These are phyloP conservation scores for Ophiocordyceps unilateralis DNA, from an alignment of 2,329 filamentous ascomycete species.

Conservation along the genomic window DNA sequence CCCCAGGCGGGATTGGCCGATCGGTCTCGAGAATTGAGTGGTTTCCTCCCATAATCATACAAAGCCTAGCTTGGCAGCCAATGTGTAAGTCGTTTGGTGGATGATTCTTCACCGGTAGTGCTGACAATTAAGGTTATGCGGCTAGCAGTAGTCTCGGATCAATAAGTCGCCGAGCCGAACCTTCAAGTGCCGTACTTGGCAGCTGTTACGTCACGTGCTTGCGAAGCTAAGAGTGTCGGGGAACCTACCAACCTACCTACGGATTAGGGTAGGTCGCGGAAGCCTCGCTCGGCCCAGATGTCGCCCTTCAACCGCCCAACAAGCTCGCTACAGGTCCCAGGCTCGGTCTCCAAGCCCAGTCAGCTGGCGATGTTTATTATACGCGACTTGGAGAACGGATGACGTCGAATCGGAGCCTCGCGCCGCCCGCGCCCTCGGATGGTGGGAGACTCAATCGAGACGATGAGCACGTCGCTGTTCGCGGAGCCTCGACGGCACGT, in stretches of 20 bases:
- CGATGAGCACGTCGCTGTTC: conserved; percentile 1
- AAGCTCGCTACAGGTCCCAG: background rate
- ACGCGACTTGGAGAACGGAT: conserved; percentile 1
- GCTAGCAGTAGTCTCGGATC: too few relatives aligned
- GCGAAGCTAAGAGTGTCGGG: too few relatives aligned
- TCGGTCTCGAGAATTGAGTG: too few relatives aligned
- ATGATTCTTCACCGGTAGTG: too few relatives aligned
- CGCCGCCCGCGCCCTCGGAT: conserved; percentile 3
- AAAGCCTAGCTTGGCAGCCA: too few relatives aligned
- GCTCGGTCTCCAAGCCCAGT: background rate
- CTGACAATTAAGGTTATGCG: too few relatives aligned
- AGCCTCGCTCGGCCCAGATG: background rate
- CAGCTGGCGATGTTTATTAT: conserved; percentile 1
- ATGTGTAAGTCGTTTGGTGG: too few relatives aligned
- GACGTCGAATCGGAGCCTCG: conserved; percentile 4
- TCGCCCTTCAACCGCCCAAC: background rate
- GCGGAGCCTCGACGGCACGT: background rate
- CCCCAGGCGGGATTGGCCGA: too few relatives aligned
- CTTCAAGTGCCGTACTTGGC: background rate
- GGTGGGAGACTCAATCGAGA: conserved; percentile 2
- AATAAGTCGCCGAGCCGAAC: background rate
- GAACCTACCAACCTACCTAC: background rate
- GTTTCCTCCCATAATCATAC: too few relatives aligned
- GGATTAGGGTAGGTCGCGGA: background rate
- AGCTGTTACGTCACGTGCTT: background rate